Base-by-base conservation (phyloP, 2,329 filamentous ascomycete species). In the Diaporthe vexans region DNA sequence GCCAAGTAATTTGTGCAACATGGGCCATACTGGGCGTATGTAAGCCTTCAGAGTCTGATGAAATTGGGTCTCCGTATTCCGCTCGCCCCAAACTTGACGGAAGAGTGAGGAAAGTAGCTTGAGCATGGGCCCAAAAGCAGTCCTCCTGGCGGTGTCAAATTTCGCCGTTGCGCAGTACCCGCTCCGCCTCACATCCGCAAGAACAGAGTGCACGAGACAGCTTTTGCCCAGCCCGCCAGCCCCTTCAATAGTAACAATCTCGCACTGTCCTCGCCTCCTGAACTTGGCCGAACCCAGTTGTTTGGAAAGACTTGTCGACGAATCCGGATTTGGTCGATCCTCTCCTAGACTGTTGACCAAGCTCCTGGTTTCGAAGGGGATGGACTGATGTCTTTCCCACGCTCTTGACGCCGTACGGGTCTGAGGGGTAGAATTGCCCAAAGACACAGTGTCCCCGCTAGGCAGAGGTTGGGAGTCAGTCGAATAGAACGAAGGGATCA, bases 161-260 rank as follows among this genome's bases (percentile, higher is more conserved):
- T 93, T 93, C 54, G 91, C 89, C 43, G 90, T 91, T 9, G 91
- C 90, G 78, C 90, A 92, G 79, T 92, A 93, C 3, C 91, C 91
- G 74, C 88, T 87, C 59, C 88, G 86, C 67, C 91, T 85, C 21
- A 89, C 89, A 76, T 93, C 91, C 3, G 88, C 84, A 56, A 92
- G 85, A 7, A 92, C 88, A 11, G 90, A 91, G 78, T 92, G 90
- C 35, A 92, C 89, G 21, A 93, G 85, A 74, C 89, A 90, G 76
- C 88, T 92, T 81, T 93, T 93, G 21, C 91, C 91, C n/a, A 92
- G 82, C 0, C 91, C 91, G 4, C 88, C 90, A 17, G 88, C 85
- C 40, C 91, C 91, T 77, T 91, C 89, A 70, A 93, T 87, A 21
- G 87, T 86, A 26, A 92, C 84, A 35, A 93, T 87, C 78, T 93